These are phyloP conservation scores for Backusella luteola DNA, from an alignment of 192 early-diverging fungal genomes.

Conservation along the genomic window DNA sequence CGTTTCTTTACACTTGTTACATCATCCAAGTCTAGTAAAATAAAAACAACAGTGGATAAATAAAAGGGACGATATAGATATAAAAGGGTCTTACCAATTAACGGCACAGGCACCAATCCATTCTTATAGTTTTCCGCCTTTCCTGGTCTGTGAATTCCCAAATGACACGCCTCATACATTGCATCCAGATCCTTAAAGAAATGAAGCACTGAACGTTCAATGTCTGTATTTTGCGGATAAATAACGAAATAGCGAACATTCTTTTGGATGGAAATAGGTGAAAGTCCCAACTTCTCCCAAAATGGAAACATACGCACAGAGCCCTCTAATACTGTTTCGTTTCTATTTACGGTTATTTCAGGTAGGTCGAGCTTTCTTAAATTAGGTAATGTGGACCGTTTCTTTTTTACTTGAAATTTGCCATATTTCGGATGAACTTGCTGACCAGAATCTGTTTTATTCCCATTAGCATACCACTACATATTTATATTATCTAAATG, in stretches of 20 bases:
- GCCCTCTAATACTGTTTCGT: slow-evolving; percentile 45
- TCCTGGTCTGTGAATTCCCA: slow-evolving; percentile 43
- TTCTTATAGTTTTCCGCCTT: slow-evolving; percentile 28
- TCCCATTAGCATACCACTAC: too few relatives aligned
- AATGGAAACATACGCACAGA: slow-evolving; percentile 45
- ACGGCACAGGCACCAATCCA: slow-evolving; percentile 43
- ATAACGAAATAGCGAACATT: slow-evolving; percentile 48
- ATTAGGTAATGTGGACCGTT: slow-evolving; percentile 36
- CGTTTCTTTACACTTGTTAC: not conserved
- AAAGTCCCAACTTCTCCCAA: slow-evolving; percentile 53
- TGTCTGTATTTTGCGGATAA: slow-evolving; percentile 40
- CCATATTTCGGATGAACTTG: slow-evolving; percentile 50
- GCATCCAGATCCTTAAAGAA: slow-evolving; percentile 46
- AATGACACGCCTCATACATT: slow-evolving; percentile 42
- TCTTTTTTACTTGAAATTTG: slow-evolving; percentile 49
- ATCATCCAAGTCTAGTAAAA: not conserved
- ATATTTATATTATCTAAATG: too few relatives aligned
- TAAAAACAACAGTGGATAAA: not conserved
- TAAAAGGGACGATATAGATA: not conserved
- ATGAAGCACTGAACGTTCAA: slow-evolving; percentile 32
- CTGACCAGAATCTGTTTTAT: slow-evolving; percentile 25
- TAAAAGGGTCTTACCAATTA: slow-evolving; percentile 25
- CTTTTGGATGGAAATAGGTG: slow-evolving; percentile 45
- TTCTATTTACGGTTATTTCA: slow-evolving; percentile 43
- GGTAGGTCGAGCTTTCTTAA: slow-evolving; percentile 35